Conservation (phyloP, 1,284 basidiomycete species). For the Marasmius sp. region DNA sequence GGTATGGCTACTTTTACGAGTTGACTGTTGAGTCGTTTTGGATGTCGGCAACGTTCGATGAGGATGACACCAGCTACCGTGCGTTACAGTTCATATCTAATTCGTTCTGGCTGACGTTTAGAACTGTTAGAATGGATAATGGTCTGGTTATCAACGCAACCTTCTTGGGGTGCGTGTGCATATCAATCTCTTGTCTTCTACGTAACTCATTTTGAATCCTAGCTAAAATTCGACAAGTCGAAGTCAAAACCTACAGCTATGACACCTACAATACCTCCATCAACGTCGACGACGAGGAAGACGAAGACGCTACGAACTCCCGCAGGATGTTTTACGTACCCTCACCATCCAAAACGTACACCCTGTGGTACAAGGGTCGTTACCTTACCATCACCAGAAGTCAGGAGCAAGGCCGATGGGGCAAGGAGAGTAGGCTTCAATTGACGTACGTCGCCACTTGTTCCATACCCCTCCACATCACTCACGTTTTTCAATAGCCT, state of each 20-base stretch:
- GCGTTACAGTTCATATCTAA: conserved; percentile 19
- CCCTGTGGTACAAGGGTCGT: conserved; percentile 48
- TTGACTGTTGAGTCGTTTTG: conserved; percentile 53
- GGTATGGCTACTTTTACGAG: conserved; percentile 41
- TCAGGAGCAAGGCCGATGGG: conserved; percentile 30
- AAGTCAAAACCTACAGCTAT: conserved; percentile 45
- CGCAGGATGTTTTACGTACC: conserved; percentile 51
- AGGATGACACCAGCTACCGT: conserved; percentile 59
- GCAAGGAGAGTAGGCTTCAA: conserved; percentile 35
- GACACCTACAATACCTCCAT: conserved; percentile 33
- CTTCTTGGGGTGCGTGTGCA: conserved; percentile 38
- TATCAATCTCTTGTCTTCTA: neutral
- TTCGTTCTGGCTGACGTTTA: neutral
- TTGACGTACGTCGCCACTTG: conserved; percentile 32
- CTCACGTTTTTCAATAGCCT: conserved; percentile 38
- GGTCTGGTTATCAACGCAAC: conserved; percentile 58
- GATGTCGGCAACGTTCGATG: conserved; percentile 61
- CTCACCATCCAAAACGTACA: conserved; percentile 39
- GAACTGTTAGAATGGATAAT: conserved; percentile 54
- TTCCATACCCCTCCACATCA: neutral
- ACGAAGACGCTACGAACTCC: conserved; percentile 12
- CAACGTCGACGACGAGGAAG: conserved; percentile 36
- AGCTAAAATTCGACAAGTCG: conserved; percentile 49
- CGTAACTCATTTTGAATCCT: neutral
- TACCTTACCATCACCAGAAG: conserved; percentile 46